phyloP scores from a whole-genome alignment of 2,329 filamentous ascomycete genomes.

The Xylariomycetidae sp. region DNA sequence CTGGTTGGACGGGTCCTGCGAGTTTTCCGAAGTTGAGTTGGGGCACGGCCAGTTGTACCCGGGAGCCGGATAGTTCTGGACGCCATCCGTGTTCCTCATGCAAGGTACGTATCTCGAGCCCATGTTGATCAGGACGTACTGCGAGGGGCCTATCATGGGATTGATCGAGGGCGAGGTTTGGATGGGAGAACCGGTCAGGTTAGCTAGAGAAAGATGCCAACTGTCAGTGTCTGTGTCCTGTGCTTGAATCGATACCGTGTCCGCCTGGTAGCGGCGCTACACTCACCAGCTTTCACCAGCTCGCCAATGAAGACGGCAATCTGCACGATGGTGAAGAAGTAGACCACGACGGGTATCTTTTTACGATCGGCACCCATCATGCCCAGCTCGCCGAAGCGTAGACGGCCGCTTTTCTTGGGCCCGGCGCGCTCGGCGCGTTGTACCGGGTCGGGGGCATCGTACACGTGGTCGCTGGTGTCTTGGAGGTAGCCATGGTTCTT shows the following conservation, averaged over 20 bases:
- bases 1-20: constrained; percentile 38
- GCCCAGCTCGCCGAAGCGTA: constrained; percentile 53
- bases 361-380: constrained; percentile 52
- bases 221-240: too few species aligned
- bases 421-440: constrained; percentile 24
- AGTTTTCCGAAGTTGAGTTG: constrained; percentile 59
- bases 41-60: constrained; percentile 71
- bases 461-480: constrained; percentile 52
- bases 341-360: constrained; percentile 73
- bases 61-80: constrained; percentile 43
- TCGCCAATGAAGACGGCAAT: constrained; percentile 84
- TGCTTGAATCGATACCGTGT: too few species aligned
- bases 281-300: constrained; percentile 74
- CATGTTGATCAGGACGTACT: constrained; percentile 92
- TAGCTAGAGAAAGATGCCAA: constrained; percentile 49
- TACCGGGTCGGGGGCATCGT: constrained; percentile 43
- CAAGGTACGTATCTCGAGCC: constrained; percentile 87
- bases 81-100: constrained; percentile 75
- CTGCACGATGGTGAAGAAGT: constrained; percentile 70
- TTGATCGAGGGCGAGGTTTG: constrained; percentile 83
- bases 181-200: constrained; percentile 72
- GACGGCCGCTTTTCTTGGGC: constrained; percentile 35
- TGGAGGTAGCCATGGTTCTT: constrained; percentile 17
- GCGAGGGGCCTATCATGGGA: constrained; percentile 92
- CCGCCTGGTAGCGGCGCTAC: too few species aligned